phyloP scores from a whole-genome alignment of 306 rosid genomes.

The Urtica urens region DNA sequence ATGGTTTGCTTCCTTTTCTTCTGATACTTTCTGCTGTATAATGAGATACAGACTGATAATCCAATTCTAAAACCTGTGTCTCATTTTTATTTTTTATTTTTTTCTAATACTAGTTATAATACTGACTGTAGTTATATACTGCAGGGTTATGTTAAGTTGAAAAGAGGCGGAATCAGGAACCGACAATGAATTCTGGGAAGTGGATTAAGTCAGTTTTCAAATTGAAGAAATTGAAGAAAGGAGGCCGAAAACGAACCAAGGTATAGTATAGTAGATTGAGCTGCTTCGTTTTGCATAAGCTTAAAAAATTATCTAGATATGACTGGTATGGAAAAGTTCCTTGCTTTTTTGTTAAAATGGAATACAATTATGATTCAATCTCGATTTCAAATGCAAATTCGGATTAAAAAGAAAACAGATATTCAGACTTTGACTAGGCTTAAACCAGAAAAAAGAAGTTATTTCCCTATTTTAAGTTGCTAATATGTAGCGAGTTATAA shows the following conservation, averaged over 20 bases:
- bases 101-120: constrained; percentile 7
- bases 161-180: constrained; percentile 16
- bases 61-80: not conserved
- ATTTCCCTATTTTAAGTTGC: too few species aligned
- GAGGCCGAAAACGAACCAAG: constrained; percentile 62
- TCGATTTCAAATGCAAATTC: too few species aligned
- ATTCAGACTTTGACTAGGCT: not conserved
- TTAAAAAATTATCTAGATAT: not conserved
- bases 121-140: constrained; percentile 12
- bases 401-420: too few species aligned
- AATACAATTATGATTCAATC: too few species aligned
- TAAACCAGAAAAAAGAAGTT: not conserved
- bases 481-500: too few species aligned
- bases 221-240: constrained; percentile 42
- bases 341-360: not conserved
- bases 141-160: constrained; percentile 37
- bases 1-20: constrained; percentile 10
- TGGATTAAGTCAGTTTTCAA: constrained; percentile 73
- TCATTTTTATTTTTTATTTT: constrained; percentile 7
- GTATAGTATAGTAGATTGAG: constrained; percentile 18
- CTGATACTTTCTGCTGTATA: too few species aligned
- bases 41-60: not conserved
- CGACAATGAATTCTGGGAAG: constrained; percentile 86
- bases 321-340: not conserved
- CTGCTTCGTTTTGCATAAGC: not conserved